A percentile compares a stretch with the other conserved stretches of the same genome.
Conservation (phyloP, 2,329 filamentous ascomycete species). For the Paecilomyces variotii region DNA sequence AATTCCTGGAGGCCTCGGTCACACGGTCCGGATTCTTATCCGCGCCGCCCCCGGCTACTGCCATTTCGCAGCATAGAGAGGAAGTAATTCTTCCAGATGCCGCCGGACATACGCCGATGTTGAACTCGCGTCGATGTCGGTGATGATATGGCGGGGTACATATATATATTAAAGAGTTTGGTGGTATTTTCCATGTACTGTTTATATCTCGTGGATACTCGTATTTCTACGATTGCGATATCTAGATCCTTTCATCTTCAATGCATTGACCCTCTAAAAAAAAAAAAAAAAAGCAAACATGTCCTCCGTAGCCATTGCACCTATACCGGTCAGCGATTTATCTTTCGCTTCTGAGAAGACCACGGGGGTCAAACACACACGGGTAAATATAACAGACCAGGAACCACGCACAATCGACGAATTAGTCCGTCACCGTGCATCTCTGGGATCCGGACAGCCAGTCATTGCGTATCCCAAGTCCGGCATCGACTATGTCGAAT, state of each 20-base stretch:
- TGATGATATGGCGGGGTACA: not conserved
- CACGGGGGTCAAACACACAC: not conserved
- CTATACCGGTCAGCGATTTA: not conserved
- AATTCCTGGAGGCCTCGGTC: no score
- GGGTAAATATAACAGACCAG: not conserved
- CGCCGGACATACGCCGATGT: not conserved
- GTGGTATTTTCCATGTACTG: not conserved
- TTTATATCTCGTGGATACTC: not conserved
- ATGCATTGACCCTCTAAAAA: not conserved
- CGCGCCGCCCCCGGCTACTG: no score
- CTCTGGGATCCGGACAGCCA: conserved; percentile 24
- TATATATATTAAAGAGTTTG: not conserved
- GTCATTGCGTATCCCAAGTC: conserved; percentile 39
- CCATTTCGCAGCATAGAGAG: no score
- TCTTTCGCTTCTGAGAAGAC: not conserved
- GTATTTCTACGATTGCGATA: not conserved
- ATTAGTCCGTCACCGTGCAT: conserved; percentile 31
- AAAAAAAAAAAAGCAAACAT: conserved; percentile 1
- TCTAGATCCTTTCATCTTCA: not conserved
- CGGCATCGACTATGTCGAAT: conserved; percentile 40
- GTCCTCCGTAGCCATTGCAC: not conserved
- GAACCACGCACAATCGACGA: conserved; percentile 29
- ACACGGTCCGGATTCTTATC: no score
- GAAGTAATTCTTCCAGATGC: not conserved
- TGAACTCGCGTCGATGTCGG: not conserved